Conservation (phyloP, 768 basidiomycete species). For the Auricularia sp. region DNA sequence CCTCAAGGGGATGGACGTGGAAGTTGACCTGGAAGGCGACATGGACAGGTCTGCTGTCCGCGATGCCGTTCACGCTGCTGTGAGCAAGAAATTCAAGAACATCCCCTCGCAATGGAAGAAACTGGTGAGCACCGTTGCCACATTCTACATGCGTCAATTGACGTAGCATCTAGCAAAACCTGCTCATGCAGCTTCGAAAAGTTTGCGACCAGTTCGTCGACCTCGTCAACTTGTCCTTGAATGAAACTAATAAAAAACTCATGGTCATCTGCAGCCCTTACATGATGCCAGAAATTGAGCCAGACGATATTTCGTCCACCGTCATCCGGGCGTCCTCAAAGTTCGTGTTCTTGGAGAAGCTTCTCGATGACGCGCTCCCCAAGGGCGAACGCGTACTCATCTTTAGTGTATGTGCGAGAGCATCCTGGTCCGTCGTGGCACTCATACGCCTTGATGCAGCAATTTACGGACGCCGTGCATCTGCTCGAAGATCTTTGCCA, state of each 20-base stretch:
- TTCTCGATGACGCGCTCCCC: constrained; percentile 46
- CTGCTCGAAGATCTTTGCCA: constrained; percentile 57
- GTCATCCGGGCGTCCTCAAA: constrained; percentile 52
- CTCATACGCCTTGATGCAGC: not conserved
- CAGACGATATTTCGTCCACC: constrained; percentile 30
- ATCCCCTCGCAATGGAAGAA: not conserved
- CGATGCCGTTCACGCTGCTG: not conserved
- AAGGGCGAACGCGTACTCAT: constrained; percentile 54
- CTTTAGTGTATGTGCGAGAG: constrained; percentile 42
- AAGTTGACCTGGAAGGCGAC: not conserved
- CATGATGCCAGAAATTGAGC: constrained; percentile 37
- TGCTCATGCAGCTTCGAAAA: constrained; percentile 61
- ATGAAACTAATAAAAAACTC: constrained; percentile 1
- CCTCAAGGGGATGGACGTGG: not conserved
- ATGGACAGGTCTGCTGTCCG: not conserved
- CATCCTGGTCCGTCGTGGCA: not conserved
- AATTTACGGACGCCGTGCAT: constrained; percentile 47
- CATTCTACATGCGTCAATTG: not conserved
- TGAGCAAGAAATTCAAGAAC: not conserved
- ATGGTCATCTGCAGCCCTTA: constrained; percentile 35
- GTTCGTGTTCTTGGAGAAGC: constrained; percentile 46
- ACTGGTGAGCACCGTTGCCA: not conserved
- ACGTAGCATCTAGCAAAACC: constrained; percentile 22
- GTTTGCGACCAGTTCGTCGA: constrained; percentile 50
- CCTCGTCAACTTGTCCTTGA: not conserved